These are phyloP conservation scores for Sporobolomyces roseus DNA, from an alignment of 768 basidiomycete genomes.

Conservation along the genomic window DNA sequence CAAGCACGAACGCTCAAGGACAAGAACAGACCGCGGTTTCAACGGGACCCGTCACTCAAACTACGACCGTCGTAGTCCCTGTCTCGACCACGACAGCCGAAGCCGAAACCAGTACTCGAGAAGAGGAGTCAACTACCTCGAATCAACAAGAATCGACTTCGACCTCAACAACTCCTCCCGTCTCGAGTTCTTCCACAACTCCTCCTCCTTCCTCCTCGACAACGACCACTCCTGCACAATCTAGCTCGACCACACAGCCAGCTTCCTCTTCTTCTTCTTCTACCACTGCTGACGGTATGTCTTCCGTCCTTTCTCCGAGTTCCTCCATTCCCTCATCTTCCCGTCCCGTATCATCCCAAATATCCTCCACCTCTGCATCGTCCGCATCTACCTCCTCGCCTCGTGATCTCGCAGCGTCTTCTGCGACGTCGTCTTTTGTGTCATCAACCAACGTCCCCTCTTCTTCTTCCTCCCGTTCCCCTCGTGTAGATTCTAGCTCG, in stretches of 20 bases:
- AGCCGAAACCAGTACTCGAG: background rate
- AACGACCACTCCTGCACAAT: background rate
- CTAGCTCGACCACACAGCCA: background rate
- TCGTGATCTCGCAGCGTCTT: background rate
- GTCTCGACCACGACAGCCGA: background rate
- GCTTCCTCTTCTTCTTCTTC: background rate
- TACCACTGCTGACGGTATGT: too few relatives aligned
- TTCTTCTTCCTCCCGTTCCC: background rate
- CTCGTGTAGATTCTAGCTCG: background rate
- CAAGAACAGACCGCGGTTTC: background rate
- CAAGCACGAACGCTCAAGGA: background rate
- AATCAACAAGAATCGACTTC: background rate
- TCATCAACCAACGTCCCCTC: background rate
- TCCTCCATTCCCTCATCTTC: background rate
- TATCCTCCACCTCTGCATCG: background rate
- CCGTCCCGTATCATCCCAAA: too few relatives aligned
- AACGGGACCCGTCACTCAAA: background rate
- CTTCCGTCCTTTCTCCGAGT: background rate
- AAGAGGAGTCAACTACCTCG: constrained; percentile 3
- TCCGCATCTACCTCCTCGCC: background rate
- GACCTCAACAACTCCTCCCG: background rate
- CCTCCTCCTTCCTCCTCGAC: background rate
- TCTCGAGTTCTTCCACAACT: background rate
- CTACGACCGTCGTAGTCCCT: background rate
- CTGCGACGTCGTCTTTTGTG: background rate